A percentile compares a stretch with the other conserved stretches of the same genome.
phyloP scores from a whole-genome alignment of 148 eudicot genomes.

The Euryodendron excelsum region DNA sequence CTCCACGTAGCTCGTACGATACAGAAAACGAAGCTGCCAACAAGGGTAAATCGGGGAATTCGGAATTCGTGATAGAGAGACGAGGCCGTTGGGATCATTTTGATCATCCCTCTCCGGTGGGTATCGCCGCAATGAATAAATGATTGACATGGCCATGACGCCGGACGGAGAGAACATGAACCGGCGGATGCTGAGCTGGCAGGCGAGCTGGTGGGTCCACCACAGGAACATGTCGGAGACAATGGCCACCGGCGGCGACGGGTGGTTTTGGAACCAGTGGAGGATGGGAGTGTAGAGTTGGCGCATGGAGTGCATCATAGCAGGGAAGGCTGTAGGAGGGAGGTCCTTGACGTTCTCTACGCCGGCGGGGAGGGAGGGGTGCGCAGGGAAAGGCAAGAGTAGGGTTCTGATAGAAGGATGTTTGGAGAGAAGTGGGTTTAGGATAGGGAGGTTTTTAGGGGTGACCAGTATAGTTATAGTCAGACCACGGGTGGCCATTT shows the following conservation, averaged over 20 bases:
- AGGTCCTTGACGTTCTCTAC: slow-evolving; percentile 15
- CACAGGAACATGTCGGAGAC: slow-evolving; percentile 71
- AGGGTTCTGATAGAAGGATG: slow-evolving; percentile 46
- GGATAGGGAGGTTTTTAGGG: slow-evolving; percentile 55
- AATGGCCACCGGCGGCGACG: slow-evolving; percentile 51
- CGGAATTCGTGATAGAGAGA: slow-evolving; percentile 23
- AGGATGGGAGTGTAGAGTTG: slow-evolving; percentile 40
- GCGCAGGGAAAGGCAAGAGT: slow-evolving; percentile 39
- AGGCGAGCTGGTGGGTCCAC: slow-evolving; percentile 47
- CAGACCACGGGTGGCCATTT: slow-evolving; percentile 40
- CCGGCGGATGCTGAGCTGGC: slow-evolving; percentile 40
- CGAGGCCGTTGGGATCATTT: neutral
- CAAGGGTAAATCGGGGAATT: slow-evolving; percentile 12
- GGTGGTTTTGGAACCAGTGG: slow-evolving; percentile 48
- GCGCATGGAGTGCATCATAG: slow-evolving; percentile 9
- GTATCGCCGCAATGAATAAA: slow-evolving; percentile 17
- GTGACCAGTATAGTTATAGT: slow-evolving; percentile 58
- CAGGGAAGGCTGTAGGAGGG: slow-evolving; percentile 8
- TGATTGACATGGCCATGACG: slow-evolving; percentile 21
- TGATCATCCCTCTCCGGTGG: slow-evolving; percentile 11
- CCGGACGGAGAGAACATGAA: slow-evolving; percentile 44
- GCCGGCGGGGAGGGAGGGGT: slow-evolving; percentile 21
- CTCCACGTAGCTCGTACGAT: slow-evolving; percentile 28
- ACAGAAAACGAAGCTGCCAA: slow-evolving; percentile 31
- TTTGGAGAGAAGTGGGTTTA: slow-evolving; percentile 44